These are phyloP conservation scores for Fusarium irregulare DNA, from an alignment of 2,329 filamentous ascomycete genomes.

Conservation along the genomic window DNA sequence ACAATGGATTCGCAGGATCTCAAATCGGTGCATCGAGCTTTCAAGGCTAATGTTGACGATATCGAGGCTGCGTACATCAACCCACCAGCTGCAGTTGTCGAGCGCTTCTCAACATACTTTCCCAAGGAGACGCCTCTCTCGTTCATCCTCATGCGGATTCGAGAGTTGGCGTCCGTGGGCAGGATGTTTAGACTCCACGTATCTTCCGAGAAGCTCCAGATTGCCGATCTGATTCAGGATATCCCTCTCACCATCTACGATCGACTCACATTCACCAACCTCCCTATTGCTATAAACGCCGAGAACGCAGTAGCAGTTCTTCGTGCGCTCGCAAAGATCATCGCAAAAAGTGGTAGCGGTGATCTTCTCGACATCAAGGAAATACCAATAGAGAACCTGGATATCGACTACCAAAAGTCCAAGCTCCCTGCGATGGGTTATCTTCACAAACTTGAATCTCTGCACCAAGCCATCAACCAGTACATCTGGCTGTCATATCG, in stretches of 20 bases:
- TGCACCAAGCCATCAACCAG: slow-evolving; percentile 85
- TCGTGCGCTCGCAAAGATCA: slow-evolving; percentile 72
- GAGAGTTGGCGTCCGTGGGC: slow-evolving; percentile 73
- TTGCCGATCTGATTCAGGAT: slow-evolving; percentile 80
- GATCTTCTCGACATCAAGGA: slow-evolving; percentile 76
- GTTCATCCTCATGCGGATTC: slow-evolving; percentile 81
- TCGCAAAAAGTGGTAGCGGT: slow-evolving; percentile 75
- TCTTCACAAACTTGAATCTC: slow-evolving; percentile 75
- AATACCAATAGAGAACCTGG: slow-evolving; percentile 79
- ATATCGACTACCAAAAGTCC: slow-evolving; percentile 63
- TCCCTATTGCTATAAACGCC: slow-evolving; percentile 72
- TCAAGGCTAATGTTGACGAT: slow-evolving; percentile 71
- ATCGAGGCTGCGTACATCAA: slow-evolving; percentile 78
- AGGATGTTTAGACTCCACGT: slow-evolving; percentile 75
- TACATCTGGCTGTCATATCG: slow-evolving; percentile 96
- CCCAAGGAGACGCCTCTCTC: slow-evolving; percentile 83
- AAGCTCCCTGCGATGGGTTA: slow-evolving; percentile 62
- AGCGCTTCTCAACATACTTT: slow-evolving; percentile 84
- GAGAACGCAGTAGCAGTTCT: slow-evolving; percentile 62
- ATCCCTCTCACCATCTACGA: slow-evolving; percentile 78
- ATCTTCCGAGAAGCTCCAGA: slow-evolving; percentile 66
- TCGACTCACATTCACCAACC: slow-evolving; percentile 78
- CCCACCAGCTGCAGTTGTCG: slow-evolving; percentile 76
- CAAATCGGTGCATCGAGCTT: slow-evolving; percentile 68
- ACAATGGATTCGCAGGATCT: slow-evolving; percentile 80